Percentiles rank a stretch among this genome's conserved stretches.
phyloP scores from a whole-genome alignment of 2,329 filamentous ascomycete genomes.

The Botrytis byssoidea region DNA sequence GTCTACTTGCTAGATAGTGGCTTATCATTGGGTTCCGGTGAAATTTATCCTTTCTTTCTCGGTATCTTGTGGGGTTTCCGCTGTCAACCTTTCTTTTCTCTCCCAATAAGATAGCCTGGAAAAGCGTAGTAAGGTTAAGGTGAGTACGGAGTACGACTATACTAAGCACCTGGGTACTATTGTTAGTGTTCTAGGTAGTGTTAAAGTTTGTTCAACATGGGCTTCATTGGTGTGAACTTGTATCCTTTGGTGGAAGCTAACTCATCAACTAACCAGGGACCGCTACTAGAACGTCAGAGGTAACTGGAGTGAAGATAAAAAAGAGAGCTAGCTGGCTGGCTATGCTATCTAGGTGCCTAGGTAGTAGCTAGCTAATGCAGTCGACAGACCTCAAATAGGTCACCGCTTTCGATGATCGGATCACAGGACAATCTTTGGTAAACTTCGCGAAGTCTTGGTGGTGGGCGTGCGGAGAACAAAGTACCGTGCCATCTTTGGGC shows the following conservation, averaged over 20 bases:
- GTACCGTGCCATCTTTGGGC: neutral
- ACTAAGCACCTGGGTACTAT: neutral
- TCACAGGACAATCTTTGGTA: slow-evolving; percentile 8
- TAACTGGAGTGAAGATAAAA: neutral
- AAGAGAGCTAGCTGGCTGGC: too few relatives aligned
- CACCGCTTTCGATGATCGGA: slow-evolving; percentile 17
- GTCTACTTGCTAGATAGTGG: neutral
- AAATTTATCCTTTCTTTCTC: neutral
- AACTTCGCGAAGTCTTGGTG: neutral
- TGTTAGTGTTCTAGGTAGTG: neutral
- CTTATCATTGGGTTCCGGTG: neutral
- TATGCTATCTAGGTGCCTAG: neutral
- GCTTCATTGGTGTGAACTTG: neutral
- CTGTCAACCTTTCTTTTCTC: neutral
- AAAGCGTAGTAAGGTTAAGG: too few relatives aligned
- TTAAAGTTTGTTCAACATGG: neutral
- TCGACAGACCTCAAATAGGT: neutral
- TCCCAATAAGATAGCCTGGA: neutral
- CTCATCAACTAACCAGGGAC: neutral
- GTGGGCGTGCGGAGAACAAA: neutral
- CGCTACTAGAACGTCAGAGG: neutral
- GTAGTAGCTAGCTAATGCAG: neutral
- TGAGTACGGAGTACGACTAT: too few relatives aligned
- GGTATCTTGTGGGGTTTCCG: neutral
- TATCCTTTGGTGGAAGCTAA: neutral